A percentile compares a stretch with the other conserved stretches of the same genome.
Conservation (phyloP, 78 protist species). For the Blattamonas nauphoetae region DNA sequence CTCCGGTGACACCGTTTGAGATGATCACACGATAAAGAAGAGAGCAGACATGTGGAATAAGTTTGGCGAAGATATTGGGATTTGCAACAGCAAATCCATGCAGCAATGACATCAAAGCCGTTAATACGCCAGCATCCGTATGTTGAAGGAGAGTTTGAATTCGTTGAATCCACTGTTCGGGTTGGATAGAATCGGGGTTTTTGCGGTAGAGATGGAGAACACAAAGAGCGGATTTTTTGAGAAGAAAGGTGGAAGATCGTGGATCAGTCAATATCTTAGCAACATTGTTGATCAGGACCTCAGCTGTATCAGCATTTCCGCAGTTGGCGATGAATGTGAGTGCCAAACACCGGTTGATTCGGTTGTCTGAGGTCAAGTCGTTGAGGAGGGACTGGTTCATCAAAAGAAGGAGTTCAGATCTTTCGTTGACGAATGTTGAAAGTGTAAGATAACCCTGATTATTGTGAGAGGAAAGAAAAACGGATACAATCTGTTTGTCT, state of each 20-base stretch:
- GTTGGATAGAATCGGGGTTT: constrained; percentile 36
- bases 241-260: constrained; percentile 8
- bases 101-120: constrained; percentile 49
- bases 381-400: constrained; percentile 67
- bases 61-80: neutral
- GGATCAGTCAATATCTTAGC: constrained; percentile 46
- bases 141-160: constrained; percentile 53
- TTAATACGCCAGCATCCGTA: constrained; percentile 53
- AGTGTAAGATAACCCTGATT: constrained; percentile 72
- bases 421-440: constrained; percentile 70
- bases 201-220: constrained; percentile 80
- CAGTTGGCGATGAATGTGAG: constrained; percentile 77
- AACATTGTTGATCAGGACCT: constrained; percentile 67
- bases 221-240: constrained; percentile 80
- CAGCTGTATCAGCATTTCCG: constrained; percentile 85
- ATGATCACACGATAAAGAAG: neutral
- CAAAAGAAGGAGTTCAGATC: constrained; percentile 76
- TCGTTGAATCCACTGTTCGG: constrained; percentile 16
- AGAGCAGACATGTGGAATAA: neutral
- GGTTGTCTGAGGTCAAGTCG: constrained; percentile 14
- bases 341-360: constrained; percentile 68
- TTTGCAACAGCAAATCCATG: constrained; percentile 21
- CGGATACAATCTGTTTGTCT: constrained; percentile 79
- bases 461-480: neutral
- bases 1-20: constrained; percentile 24